Conservation (phyloP, 1,284 basidiomycete species). For the Cutaneotrichosporon cutaneum region DNA sequence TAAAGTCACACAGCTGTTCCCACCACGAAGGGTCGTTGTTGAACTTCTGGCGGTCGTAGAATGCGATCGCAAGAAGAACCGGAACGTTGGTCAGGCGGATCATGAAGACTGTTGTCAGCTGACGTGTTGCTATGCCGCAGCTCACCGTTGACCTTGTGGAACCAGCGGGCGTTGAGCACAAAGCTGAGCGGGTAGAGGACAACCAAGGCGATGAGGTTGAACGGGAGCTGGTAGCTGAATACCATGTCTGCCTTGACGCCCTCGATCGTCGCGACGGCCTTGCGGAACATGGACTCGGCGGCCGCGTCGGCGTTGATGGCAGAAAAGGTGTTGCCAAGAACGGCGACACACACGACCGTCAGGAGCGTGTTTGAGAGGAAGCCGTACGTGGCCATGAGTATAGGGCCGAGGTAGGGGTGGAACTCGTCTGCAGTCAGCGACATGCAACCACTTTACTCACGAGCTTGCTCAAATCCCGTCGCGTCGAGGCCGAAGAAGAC, state of each 20-base stretch:
- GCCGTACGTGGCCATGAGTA: conserved; percentile 77
- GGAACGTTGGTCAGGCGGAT: conserved; percentile 77
- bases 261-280: conserved; percentile 84
- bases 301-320: conserved; percentile 86
- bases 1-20: conserved; percentile 66
- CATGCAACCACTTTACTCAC: conserved; percentile 55
- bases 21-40: conserved; percentile 63
- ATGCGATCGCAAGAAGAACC: conserved; percentile 72
- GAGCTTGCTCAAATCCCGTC: conserved; percentile 71
- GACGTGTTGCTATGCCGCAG: too few relatives aligned
- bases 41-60: conserved; percentile 75
- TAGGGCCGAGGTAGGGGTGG: conserved; percentile 77
- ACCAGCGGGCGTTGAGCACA: conserved; percentile 61
- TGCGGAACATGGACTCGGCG: conserved; percentile 92
- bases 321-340: conserved; percentile 88
- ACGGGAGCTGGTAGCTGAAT: conserved; percentile 88
- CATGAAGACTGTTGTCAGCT: conserved; percentile 38
- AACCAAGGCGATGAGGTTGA: conserved; percentile 77
- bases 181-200: conserved; percentile 81
- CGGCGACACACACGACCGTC: conserved; percentile 59
- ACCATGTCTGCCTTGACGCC: conserved; percentile 69
- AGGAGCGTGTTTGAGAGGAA: conserved; percentile 76
- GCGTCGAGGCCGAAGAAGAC: conserved; percentile 80
- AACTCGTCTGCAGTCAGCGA: conserved; percentile 59
- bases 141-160: conserved; percentile 67